A percentile compares a stretch with the other conserved stretches of the same genome.
These are phyloP conservation scores for Botryotinia narcissicola DNA, from an alignment of 2,329 filamentous ascomycete species.

Conservation along the genomic window DNA sequence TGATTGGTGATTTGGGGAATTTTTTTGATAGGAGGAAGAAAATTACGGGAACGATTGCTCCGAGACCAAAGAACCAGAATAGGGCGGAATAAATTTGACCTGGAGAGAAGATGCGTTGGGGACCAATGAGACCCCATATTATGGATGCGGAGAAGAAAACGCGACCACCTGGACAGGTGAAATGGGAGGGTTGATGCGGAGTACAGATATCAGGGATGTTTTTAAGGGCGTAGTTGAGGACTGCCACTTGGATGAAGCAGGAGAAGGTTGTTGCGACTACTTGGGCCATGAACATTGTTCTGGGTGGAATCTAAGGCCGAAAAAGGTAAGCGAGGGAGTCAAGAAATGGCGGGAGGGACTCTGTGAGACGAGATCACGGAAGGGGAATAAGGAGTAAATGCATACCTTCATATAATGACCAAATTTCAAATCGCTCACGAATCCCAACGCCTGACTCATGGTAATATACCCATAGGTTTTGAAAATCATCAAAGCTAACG, in stretches of 20 bases:
- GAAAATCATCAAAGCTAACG: conserved; percentile 75
- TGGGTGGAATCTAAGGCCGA: conserved; percentile 30
- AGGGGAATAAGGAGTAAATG: not conserved
- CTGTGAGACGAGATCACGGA: not conserved
- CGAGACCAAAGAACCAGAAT: conserved; percentile 36
- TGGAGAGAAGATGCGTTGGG: conserved; percentile 44
- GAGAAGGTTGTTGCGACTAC: conserved; percentile 60
- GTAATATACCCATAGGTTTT: conserved; percentile 71
- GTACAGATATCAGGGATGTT: conserved; percentile 65
- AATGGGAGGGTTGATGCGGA: conserved; percentile 52
- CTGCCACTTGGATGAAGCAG: conserved; percentile 62
- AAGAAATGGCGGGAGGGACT: not conserved
- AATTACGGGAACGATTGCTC: conserved; percentile 31
- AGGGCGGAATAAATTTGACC: conserved; percentile 35
- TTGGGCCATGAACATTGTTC: conserved; percentile 42
- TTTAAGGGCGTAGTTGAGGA: conserved; percentile 59
- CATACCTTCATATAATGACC: conserved; percentile 50
- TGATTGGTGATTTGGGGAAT: conserved; percentile 60
- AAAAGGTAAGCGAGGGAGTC: not conserved
- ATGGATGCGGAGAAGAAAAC: conserved; percentile 69
- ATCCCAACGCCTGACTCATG: conserved; percentile 56
- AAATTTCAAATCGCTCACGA: conserved; percentile 50
- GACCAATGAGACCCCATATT: conserved; percentile 73
- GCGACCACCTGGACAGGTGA: conserved; percentile 51
- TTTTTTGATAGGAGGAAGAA: conserved; percentile 45